Evolutionary conservation across 441 rosid genomes (phyloP), one percentile per base, ranked within the genome.

Genomic region (Euphorbia corollata): DNA sequence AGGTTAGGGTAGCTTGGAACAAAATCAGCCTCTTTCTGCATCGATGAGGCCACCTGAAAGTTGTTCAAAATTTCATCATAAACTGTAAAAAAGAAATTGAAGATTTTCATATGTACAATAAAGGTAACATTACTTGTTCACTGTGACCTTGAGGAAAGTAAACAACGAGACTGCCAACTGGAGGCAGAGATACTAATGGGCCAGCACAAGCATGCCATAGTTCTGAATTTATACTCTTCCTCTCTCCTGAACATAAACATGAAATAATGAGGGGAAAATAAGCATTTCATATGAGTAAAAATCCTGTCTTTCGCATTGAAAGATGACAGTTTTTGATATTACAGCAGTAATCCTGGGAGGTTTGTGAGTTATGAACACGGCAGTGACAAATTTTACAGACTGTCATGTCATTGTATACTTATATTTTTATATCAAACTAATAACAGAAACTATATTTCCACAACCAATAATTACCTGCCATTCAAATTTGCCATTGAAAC

Each of bases 111-210:
- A 36, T 59, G 74, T 68, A 27, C 45, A 71, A 61, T 22, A 51
- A 74, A 67, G 63, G 59, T 0, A 45, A 69, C 84, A 32, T n/a
- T 79, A 90, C 98, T 79, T 92, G 98, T 83, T 92, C 98, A 23
- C 98, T 92, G 81, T 92, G 98, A 79, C 98, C 98, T 80, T 92
- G 98, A 69, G 98, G 98, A 78, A 92, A 92, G 89, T 92, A 92
- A 64, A 92, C 91, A 32, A 92, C 98, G 68, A 90, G 91, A 75
- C 98, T 92, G 70, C 97, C 94, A n/a, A 85, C 87, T 2, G 96
- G 97, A 63, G 98, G 98, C 78, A 92, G 75, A 23, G 91, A 85
- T 45, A 88, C 90, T 71, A 90, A 72, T n/a, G 97, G 98, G 15
- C 98, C 98, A 2, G 98, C 97, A 80, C 98, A 92, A 73, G 97